Evolutionary conservation across 345 rosid species (phyloP), one percentile per base, ranked within the genome.

Genomic region (Lagerstroemia speciosa): DNA sequence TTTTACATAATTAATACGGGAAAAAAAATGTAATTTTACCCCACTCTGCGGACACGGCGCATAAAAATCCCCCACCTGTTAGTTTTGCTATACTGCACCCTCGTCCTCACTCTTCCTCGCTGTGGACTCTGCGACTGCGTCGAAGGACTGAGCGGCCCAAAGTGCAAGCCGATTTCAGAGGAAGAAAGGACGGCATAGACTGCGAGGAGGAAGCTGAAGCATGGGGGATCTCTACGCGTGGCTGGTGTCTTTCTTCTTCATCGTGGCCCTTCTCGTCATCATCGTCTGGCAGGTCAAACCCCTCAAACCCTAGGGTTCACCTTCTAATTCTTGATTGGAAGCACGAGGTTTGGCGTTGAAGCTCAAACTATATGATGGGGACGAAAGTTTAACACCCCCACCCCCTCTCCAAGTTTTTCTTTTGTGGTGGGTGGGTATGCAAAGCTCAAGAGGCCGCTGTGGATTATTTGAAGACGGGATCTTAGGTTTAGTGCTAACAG

Each of bases 191-290:
- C 55, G 46, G 65, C 34, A 41, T 14, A 71, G 64, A 6, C 9
- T 45, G 14, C 41, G 53, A 27, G 67, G 10, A 61, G 67, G 15
- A n/a, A 33, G 46, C 46, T 14, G 6, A 14, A 9, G 14, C 45
- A 69, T 74, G 77, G 65, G 61, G 66, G 77, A 65, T 36, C 65
- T 69, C 27, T 65, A 29, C 67, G 61, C 69, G 46, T 74, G 77
- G 73, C 73, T 74, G 27, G 67, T 69, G 45, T 36, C 73, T 27
- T 74, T 74, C 77, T 70, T 74, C 66, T 65, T 74, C 60, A 65
- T 74, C 73, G 46, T 74, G 26, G 69, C 62, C 31, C 73, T 74
- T 36, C 62, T 74, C 65, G 62, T 69, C 66, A 60, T 69, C 66
- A 20, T 74, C 36, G 69, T 74, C 63, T 74, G 65, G 60, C 77